These are phyloP conservation scores for Clitopilus passeckerianus DNA, from an alignment of 768 basidiomycete genomes.

Conservation along the genomic window DNA sequence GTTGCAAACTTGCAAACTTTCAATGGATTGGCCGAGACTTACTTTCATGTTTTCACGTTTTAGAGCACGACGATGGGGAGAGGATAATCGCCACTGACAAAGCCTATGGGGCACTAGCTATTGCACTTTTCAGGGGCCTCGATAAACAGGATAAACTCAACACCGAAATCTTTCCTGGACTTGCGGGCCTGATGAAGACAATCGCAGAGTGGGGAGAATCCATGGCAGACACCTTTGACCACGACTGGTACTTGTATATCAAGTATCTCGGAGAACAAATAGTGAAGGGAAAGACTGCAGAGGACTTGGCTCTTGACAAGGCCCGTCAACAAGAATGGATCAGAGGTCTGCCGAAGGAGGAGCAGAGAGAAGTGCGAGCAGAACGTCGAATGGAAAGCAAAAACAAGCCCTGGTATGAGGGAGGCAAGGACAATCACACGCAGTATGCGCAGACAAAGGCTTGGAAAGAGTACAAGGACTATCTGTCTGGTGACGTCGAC, in stretches of 20 bases:
- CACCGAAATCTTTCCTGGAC: slow-evolving; percentile 19
- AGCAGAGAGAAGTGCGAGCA: slow-evolving; percentile 12
- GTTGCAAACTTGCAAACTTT: slow-evolving; percentile 3
- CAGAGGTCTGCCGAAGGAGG: slow-evolving; percentile 16
- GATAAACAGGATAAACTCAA: slow-evolving; percentile 23
- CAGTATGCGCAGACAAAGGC: slow-evolving; percentile 20
- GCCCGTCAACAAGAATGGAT: slow-evolving; percentile 26
- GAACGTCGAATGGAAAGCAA: slow-evolving; percentile 15
- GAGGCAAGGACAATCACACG: slow-evolving; percentile 18
- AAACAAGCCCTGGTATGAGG: slow-evolving; percentile 23
- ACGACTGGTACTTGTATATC: slow-evolving; percentile 23
- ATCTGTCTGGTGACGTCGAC: too few species aligned
- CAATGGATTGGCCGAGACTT: neutral
- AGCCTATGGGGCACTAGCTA: slow-evolving; percentile 26
- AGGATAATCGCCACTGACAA: slow-evolving; percentile 24
- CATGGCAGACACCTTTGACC: slow-evolving; percentile 10
- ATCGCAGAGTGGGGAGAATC: slow-evolving; percentile 20
- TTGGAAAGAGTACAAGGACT: slow-evolving; percentile 34
- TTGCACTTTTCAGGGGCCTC: slow-evolving; percentile 26
- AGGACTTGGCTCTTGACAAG: slow-evolving; percentile 20
- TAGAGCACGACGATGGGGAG: slow-evolving; percentile 29
- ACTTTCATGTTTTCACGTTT: neutral
- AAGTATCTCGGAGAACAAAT: slow-evolving; percentile 27
- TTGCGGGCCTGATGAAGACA: slow-evolving; percentile 25
- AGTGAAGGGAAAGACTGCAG: slow-evolving; percentile 22